Evolutionary conservation across 306 rosid genomes (phyloP).

Genomic region (Inga laurina): DNA sequence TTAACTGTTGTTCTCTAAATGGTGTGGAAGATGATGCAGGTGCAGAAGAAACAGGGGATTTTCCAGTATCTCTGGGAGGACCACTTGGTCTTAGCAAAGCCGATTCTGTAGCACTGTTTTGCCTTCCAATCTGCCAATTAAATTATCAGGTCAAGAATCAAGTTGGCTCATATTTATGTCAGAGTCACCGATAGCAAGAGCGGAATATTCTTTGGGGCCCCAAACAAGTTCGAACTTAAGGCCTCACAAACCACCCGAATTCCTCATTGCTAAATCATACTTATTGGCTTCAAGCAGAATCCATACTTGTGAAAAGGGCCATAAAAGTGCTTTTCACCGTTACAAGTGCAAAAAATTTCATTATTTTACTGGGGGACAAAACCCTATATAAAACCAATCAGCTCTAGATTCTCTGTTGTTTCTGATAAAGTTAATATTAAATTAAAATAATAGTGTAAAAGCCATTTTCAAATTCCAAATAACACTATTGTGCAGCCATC

Average conservation of each 20-base stretch:
- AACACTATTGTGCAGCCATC: neutral
- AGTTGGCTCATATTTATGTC: conserved; percentile 25
- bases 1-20: conserved; percentile 90
- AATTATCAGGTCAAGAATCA: conserved; percentile 42
- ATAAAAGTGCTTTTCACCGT: neutral
- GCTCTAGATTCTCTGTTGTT: neutral
- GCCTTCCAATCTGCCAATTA: conserved; percentile 70
- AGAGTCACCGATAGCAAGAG: conserved; percentile 28
- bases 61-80: conserved; percentile 80
- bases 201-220: neutral
- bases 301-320: neutral
- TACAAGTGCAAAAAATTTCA: neutral
- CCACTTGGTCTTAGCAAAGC: conserved; percentile 60
- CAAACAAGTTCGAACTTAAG: neutral
- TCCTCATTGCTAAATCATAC: neutral
- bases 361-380: neutral
- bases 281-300: neutral
- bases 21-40: conserved; percentile 61
- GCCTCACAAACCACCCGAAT: neutral
- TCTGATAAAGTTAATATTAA: neutral
- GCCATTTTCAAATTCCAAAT: neutral
- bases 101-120: conserved; percentile 62
- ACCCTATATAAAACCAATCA: neutral
- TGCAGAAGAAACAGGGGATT: conserved; percentile 56
- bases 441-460: neutral